Base-by-base conservation (phyloP, 306 rosid species). In the Cercis canadensis region DNA sequence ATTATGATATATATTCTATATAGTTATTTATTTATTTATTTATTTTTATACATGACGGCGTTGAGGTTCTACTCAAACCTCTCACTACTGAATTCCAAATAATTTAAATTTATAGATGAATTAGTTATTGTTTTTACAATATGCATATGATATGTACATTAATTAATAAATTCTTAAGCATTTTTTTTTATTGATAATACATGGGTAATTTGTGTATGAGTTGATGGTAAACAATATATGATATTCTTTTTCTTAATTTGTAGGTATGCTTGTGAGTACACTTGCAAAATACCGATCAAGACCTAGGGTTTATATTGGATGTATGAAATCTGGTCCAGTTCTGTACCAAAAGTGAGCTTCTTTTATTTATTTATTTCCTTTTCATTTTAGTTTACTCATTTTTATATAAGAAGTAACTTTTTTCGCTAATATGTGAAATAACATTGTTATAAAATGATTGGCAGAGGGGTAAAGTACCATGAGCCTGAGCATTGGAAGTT, bases 251-350 rank as follows among this genome's bases (percentile, higher is more conserved):
- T 37, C 8, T 37, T 37, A 5, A 37, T 5, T 18, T 77, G 69
- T 53, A 83, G 96, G 89, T 15, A 75, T 33, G 79, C 75, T 93
- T 9, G 86, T 51, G 70, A 75, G 47, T 19, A 80, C 93, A 12
- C 90, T 93, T 32, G 88, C 86, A 6, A 83, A 74, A 61, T 81
- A 88, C 66, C 65, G 92, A 19, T 77, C 87, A 5, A 90, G 78
- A 33, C 94, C 98, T 33, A 84, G 97, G 62, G 62, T 84, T 68
- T 93, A 93, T 15, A 84, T 93, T 65, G 98, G 98, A 24, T 93
- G 98, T 80, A 93, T 93, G 98, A 93, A 93, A 78, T 93, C 98
- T 5, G 98, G 98, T n/a, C 97, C 98, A 6, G 98, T 93, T 80
- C 71, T 93, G 18, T 87, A 63, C 70, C 84, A 90, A 61, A 90